Percentiles rank a stretch among this genome's conserved stretches.
Evolutionary conservation across 106 monocot genomes (phyloP).

Genomic region (Dactylorhiza incarnata): DNA sequence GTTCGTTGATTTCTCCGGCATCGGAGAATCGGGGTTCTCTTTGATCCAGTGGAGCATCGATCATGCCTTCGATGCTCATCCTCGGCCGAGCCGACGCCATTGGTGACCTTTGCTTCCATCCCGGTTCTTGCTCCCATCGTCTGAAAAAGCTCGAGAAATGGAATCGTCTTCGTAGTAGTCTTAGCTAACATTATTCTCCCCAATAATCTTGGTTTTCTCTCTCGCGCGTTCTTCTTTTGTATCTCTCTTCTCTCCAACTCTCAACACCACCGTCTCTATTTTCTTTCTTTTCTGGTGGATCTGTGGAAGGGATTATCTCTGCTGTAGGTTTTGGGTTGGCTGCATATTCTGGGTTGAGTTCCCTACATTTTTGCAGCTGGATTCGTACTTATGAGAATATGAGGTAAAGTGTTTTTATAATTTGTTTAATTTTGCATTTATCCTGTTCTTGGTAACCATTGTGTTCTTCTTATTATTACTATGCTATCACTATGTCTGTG

Average conservation of each 20-base stretch:
- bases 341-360: neutral
- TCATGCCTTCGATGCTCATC: neutral
- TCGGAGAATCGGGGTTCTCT: neutral
- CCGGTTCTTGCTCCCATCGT: constrained; percentile 1
- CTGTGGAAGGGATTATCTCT: neutral
- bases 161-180: neutral
- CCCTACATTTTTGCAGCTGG: neutral
- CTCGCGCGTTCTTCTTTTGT: neutral
- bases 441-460: neutral
- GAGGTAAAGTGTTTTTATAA: neutral
- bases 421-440: neutral
- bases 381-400: neutral
- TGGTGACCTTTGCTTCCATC: neutral
- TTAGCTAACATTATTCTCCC: neutral
- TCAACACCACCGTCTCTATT: neutral
- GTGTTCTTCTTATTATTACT: neutral
- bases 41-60: neutral
- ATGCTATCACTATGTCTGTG: neutral
- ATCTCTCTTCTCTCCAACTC: neutral
- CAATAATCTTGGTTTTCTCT: neutral
- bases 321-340: neutral
- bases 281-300: neutral
- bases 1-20: neutral
- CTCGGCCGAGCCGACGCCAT: neutral
- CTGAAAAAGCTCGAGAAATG: neutral